Evolutionary conservation across 495 filamentous ascomycete genomes (phyloP), one percentile per base, ranked within the genome.

Genomic region (Darksidea phi): DNA sequence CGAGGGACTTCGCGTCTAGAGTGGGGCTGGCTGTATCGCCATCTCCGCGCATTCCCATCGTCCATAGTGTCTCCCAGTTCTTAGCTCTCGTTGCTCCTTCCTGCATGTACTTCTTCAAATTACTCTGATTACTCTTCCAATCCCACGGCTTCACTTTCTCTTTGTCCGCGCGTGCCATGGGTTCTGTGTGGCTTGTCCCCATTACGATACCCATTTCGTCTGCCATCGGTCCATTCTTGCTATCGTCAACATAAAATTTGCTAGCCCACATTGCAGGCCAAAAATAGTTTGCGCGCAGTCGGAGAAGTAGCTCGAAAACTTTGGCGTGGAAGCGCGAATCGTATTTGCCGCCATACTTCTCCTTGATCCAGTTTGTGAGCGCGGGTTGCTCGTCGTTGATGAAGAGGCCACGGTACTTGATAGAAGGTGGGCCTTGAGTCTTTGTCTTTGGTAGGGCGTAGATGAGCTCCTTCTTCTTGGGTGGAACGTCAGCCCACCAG

Each of bases 331-430:
- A 89, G n/a, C 80, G 82, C 1, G 80, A 73, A 3, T 86, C 86
- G 53, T 81, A 87, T 17, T 74, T 70, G 12, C 72, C 74, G 12
- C 71, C 70, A 26, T 76, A 83, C 34, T 81, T 82, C 15, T 70
- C 77, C 24, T 82, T 75, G 24, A 90, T 80, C 85, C 85, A 91
- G 57, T 83, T 83, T 0, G 86, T 85, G 47, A 90, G 68, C 0
- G 83, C 83, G 1, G 88, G 88, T 57, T 85, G 82, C 62, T 91
- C 87, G 57, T 90, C 88, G 69, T 91, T 90, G 64, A 91, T 73
- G 76, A 90, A 91, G 66, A 91, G 82, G 7, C 87, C 88, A 6
- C 88, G 80, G 71, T 88, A 91, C 69, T 87, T 88, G 51, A 91
- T 80, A 0, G 77, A 82, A 21, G 88, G 87, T 18, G 82, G 72